Percentiles rank a stretch among this genome's conserved stretches.
Conservation (phyloP, 495 filamentous ascomycete species). For the Aspergillus mulundensis region DNA sequence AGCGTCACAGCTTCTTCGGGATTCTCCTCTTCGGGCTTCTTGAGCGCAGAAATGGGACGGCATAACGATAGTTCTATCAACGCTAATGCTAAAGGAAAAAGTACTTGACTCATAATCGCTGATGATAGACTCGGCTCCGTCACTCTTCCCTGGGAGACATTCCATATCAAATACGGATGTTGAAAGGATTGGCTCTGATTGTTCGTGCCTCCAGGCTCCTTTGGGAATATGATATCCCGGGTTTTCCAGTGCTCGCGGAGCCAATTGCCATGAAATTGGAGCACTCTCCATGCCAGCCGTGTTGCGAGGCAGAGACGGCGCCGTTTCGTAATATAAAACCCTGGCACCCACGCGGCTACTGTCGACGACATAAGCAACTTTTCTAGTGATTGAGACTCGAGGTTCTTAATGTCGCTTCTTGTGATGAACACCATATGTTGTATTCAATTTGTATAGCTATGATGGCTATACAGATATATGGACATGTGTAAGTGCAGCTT, state of each 20-base stretch:
- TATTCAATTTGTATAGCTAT: no score
- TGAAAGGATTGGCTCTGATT: not conserved
- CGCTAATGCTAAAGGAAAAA: slow-evolving; percentile 29
- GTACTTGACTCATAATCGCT: slow-evolving; percentile 18
- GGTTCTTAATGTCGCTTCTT: not conserved
- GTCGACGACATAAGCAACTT: not conserved
- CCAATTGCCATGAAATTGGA: slow-evolving; percentile 34
- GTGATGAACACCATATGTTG: not conserved
- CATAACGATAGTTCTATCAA: slow-evolving; percentile 35
- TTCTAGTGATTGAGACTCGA: not conserved
- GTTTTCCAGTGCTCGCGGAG: slow-evolving; percentile 23
- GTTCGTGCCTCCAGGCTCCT: not conserved
- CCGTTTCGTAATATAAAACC: not conserved
- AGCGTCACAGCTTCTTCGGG: slow-evolving; percentile 15
- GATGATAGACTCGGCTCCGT: not conserved
- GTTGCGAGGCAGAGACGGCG: slow-evolving; percentile 29
- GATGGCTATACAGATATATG: no score
- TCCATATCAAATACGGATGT: not conserved
- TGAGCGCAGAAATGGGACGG: slow-evolving; percentile 19
- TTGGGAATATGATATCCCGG: slow-evolving; percentile 21
- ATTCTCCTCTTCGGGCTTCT: slow-evolving; percentile 21
- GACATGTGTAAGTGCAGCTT: no score
- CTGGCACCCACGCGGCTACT: not conserved
- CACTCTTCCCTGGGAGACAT: not conserved
- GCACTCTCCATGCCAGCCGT: slow-evolving; percentile 30